These are phyloP conservation scores for Xylaria nigripes DNA, from an alignment of 495 filamentous ascomycete species.

Conservation along the genomic window DNA sequence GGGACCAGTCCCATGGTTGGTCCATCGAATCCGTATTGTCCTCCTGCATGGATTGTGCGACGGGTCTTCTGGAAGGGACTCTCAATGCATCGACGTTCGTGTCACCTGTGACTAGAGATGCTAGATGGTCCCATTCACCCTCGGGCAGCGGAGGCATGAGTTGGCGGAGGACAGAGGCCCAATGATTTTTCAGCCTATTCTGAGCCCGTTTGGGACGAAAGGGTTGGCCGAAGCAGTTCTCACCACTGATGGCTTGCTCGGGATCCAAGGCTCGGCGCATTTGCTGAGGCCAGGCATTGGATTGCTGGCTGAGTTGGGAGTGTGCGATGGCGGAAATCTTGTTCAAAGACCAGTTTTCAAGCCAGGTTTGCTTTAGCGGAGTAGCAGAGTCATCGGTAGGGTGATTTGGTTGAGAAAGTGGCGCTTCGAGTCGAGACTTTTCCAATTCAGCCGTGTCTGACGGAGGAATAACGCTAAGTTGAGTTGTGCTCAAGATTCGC, in stretches of 20 bases:
- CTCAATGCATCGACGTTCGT: conserved; percentile 31
- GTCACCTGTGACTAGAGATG: conserved; percentile 49
- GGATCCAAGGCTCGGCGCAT: conserved; percentile 38
- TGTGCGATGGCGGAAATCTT: conserved; percentile 27
- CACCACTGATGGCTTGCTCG: conserved; percentile 41
- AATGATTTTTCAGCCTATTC: conserved; percentile 56
- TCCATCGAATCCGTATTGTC: neutral
- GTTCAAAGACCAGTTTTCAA: conserved; percentile 35
- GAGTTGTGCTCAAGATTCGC: conserved; percentile 47
- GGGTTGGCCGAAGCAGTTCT: conserved; percentile 57
- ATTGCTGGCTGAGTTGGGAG: conserved; percentile 22
- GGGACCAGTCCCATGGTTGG: conserved; percentile 11
- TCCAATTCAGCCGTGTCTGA: conserved; percentile 30
- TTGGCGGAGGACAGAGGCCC: conserved; percentile 43
- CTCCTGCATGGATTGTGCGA: conserved; percentile 8
- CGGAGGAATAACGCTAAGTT: conserved; percentile 37
- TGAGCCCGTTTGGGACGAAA: conserved; percentile 43
- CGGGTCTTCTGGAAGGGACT: conserved; percentile 22
- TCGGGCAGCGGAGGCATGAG: conserved; percentile 66
- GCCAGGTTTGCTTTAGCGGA: conserved; percentile 26
- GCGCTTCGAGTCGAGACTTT: neutral
- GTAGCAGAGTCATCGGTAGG: neutral
- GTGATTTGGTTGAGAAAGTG: neutral
- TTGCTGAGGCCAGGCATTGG: conserved; percentile 25
- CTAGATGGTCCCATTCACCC: conserved; percentile 55